These are phyloP conservation scores for Microbotryum violaceum DNA, from an alignment of 1,284 basidiomycete genomes.

Conservation along the genomic window DNA sequence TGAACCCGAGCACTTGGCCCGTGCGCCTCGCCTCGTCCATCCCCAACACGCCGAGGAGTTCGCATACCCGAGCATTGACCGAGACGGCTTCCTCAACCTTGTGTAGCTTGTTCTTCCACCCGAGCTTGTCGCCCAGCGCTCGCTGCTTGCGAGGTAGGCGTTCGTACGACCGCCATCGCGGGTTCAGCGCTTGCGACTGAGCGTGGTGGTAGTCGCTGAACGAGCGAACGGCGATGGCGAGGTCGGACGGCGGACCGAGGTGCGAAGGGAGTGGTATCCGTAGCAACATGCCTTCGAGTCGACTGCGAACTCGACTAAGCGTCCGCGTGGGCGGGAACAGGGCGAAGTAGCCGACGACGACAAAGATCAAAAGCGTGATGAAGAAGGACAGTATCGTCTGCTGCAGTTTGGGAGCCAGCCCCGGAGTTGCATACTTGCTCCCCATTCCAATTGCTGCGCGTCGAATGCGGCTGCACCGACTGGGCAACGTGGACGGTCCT, in stretches of 20 bases:
- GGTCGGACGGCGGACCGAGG: constrained; percentile 10
- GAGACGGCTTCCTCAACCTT: constrained; percentile 46
- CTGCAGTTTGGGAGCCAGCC: too few species aligned
- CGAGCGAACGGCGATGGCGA: constrained; percentile 16
- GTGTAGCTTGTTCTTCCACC: constrained; percentile 51
- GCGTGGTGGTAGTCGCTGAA: constrained; percentile 11
- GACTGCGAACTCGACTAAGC: too few species aligned
- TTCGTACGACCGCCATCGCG: constrained; percentile 10
- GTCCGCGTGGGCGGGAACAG: too few species aligned
- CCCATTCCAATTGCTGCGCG: too few species aligned
- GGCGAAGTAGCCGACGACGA: too few species aligned
- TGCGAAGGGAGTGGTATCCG: constrained; percentile 7
- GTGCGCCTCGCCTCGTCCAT: constrained; percentile 21
- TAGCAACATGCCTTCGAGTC: too few species aligned
- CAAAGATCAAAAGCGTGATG: too few species aligned
- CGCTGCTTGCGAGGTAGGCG: constrained; percentile 11
- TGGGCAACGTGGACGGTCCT: too few species aligned
- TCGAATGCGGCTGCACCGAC: too few species aligned
- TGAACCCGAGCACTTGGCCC: constrained; percentile 25
- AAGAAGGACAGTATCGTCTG: too few species aligned
- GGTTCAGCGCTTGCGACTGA: constrained; percentile 9
- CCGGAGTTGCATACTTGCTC: too few species aligned
- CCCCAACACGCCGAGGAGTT: constrained; percentile 49
- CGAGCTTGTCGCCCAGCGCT: constrained; percentile 48
- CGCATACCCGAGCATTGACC: constrained; percentile 48